Base-by-base conservation (phyloP, 2,329 filamentous ascomycete genomes). In the Ceratocystis colombiana region DNA sequence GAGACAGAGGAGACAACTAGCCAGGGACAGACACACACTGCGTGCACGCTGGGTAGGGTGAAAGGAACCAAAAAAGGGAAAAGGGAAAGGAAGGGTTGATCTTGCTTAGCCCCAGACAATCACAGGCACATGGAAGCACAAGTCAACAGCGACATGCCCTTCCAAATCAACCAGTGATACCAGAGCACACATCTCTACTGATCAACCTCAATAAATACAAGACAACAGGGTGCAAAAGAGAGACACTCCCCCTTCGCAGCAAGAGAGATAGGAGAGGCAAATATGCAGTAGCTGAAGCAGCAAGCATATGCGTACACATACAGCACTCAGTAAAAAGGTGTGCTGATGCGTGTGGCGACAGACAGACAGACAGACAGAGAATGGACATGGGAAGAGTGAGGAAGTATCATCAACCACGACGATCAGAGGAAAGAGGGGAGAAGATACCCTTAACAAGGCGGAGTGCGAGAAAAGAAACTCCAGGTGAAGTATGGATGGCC, bases 161-260 rank as follows among this genome's bases (percentile, higher is more conserved):
- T 53, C 48, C 22, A 53, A 53, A 53, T 53, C 48, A 53, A 12
- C 37, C 48, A 28, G 48, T 53, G 20, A 53, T 53, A 53, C 48
- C 10, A 25, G 48, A 8, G 3, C 48, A 53, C 37, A 41, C 12
- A 15, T 17, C 2, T 53, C 48, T 28, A 8, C 20, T 7, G 7
- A 25, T 3, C 15, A 25, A 22, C 20, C 20, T 25, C 48, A 25
- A 53, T 53, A 28, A 53, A 53, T 25, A 25, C 48, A 37, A 59
- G 55, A 59, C 55, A 59, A n/a, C 25, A 6, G 5, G 15, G 28
- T 30, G 17, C 30, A 20, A 20, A 33, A 20, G 55, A 59, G 28
- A 59, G 30, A 59, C 55, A 59, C 7, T 17, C 25, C 1, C 25
- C 28, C 48, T 41, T 15, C 6, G 8, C 22, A 7, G 20, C 48